These are phyloP conservation scores for Leccinum obscurum DNA, from an alignment of 768 basidiomycete genomes.

Conservation along the genomic window DNA sequence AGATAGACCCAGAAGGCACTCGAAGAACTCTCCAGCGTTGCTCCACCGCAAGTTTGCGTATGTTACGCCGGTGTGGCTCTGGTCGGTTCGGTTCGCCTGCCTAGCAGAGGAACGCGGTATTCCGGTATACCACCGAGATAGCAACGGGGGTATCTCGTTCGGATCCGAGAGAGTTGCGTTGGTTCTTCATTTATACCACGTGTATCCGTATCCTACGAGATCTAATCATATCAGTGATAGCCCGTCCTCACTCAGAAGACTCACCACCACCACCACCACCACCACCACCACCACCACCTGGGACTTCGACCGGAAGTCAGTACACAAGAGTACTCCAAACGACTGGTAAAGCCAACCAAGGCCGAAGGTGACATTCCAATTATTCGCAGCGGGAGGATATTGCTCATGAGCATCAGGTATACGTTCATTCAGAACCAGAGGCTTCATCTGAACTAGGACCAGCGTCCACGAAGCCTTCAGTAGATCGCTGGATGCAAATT, in stretches of 20 bases:
- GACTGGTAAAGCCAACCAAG: neutral
- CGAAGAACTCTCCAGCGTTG: neutral
- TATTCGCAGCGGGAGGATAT: neutral
- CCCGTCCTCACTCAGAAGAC: neutral
- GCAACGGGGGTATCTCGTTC: neutral
- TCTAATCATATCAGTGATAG: slow-evolving; percentile 6
- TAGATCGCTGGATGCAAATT: neutral
- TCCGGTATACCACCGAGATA: neutral
- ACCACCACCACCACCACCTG: neutral
- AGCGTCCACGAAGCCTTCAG: neutral
- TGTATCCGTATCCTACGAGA: neutral
- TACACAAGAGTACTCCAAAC: neutral
- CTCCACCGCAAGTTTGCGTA: neutral
- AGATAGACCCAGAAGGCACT: neutral
- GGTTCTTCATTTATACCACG: neutral
- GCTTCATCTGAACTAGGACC: neutral
- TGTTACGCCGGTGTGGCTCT: neutral
- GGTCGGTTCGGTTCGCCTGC: neutral
- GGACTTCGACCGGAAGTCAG: neutral
- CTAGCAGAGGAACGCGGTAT: neutral
- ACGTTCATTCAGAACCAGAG: neutral
- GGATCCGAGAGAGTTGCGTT: neutral
- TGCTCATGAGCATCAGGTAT: neutral
- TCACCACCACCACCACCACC: neutral
- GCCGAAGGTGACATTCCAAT: neutral